Evolutionary conservation across 257 asterid genomes (phyloP).

Genomic region (Solanum megistacrolobum): DNA sequence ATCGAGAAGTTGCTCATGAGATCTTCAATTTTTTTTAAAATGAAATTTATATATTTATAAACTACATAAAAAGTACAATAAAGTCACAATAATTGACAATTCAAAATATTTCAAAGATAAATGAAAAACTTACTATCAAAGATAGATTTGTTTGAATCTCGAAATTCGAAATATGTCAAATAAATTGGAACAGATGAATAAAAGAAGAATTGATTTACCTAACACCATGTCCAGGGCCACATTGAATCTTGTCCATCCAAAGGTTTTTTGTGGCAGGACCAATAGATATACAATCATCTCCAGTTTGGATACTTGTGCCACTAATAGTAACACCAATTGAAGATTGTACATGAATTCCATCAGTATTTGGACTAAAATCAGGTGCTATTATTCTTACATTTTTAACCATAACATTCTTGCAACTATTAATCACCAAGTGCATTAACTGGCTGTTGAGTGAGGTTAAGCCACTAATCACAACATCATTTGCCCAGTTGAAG

Average conservation of each 20-base stretch:
- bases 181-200: too few relatives aligned
- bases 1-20: too few relatives aligned
- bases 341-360: slow-evolving; percentile 48
- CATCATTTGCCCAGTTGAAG: slow-evolving; percentile 43
- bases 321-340: slow-evolving; percentile 40
- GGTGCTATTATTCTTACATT: slow-evolving; percentile 45
- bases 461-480: slow-evolving; percentile 28
- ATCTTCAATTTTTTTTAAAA: too few relatives aligned
- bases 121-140: too few relatives aligned
- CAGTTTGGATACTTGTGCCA: slow-evolving; percentile 25
- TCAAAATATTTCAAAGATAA: too few relatives aligned
- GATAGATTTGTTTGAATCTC: too few relatives aligned
- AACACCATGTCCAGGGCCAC: slow-evolving; percentile 81
- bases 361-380: slow-evolving; percentile 47
- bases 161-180: too few relatives aligned
- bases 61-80: too few relatives aligned
- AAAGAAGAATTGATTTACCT: too few relatives aligned
- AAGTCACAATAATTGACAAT: too few relatives aligned
- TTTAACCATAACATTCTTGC: slow-evolving; percentile 45
- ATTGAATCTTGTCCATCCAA: slow-evolving; percentile 46
- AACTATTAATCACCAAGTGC: slow-evolving; percentile 50
- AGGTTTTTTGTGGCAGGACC: slow-evolving; percentile 55
- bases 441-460: slow-evolving; percentile 45
- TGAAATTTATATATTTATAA: too few relatives aligned
- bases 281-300: slow-evolving; percentile 57